Percentiles rank a stretch among this genome's conserved stretches.
phyloP scores from a whole-genome alignment of 768 basidiomycete species.

The Lepiota venenata region DNA sequence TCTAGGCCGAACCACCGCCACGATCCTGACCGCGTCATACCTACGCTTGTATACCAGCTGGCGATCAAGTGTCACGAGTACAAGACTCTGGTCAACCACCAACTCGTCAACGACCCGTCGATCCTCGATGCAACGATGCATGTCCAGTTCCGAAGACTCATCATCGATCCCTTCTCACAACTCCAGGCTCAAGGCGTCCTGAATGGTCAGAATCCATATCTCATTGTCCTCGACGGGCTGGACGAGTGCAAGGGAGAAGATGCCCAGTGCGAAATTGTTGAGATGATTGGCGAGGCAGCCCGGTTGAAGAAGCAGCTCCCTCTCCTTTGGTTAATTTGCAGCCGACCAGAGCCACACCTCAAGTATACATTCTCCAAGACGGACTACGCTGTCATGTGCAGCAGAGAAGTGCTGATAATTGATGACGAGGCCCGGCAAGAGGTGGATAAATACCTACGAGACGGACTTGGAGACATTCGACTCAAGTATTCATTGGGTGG shows the following conservation, averaged over 20 bases:
- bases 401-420: background rate
- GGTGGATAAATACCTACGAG: background rate
- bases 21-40: background rate
- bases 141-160: constrained; percentile 2
- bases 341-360: constrained; percentile 2
- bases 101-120: background rate
- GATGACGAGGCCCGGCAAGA: background rate
- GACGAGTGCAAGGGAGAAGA: constrained; percentile 8
- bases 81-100: background rate
- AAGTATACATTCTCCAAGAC: background rate
- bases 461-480: background rate
- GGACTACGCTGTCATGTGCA: background rate
- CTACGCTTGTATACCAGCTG: constrained; percentile 9
- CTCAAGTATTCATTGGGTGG: background rate
- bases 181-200: background rate
- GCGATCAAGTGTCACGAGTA: background rate
- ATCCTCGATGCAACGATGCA: constrained; percentile 4
- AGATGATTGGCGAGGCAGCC: background rate
- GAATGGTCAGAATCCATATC: background rate
- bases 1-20: background rate
- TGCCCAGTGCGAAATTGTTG: background rate
- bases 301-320: background rate
- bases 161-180: background rate
- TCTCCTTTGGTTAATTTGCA: constrained; percentile 1
- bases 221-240: constrained; percentile 8